These are phyloP conservation scores for Fusarium temperatum DNA, from an alignment of 2,329 filamentous ascomycete genomes.

Conservation along the genomic window DNA sequence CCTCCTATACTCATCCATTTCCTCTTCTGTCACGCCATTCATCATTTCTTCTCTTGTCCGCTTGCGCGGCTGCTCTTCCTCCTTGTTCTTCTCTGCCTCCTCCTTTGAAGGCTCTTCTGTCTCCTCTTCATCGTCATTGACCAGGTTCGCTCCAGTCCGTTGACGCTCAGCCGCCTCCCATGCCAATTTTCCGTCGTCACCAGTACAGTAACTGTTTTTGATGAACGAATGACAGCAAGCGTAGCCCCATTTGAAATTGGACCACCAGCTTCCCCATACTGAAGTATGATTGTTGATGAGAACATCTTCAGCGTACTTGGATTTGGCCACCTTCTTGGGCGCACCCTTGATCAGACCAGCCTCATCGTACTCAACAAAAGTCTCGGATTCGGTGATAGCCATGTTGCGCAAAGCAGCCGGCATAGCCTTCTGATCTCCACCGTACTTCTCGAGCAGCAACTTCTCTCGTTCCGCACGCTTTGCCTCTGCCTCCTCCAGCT, in stretches of 20 bases:
- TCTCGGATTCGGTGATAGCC: constrained; percentile 81
- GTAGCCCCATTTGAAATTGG: constrained; percentile 94
- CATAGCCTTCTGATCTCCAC: constrained; percentile 66
- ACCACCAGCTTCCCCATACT: constrained; percentile 98
- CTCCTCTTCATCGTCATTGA: constrained; percentile 43
- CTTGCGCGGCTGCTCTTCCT: constrained; percentile 64
- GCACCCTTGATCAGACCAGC: constrained; percentile 89
- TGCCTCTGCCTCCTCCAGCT: constrained; percentile 75
- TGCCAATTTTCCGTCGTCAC: constrained; percentile 83
- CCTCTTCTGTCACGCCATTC: constrained; percentile 79
- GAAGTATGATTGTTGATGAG: constrained; percentile 89
- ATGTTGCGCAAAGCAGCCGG: constrained; percentile 71
- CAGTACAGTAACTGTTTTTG: constrained; percentile 98
- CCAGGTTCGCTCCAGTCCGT: constrained; percentile 57
- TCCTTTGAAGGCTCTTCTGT: constrained; percentile 42
- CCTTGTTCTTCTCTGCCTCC: constrained; percentile 45
- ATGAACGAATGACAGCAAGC: constrained; percentile 92
- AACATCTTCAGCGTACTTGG: constrained; percentile 92
- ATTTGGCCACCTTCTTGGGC: constrained; percentile 78
- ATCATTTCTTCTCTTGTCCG: constrained; percentile 82
- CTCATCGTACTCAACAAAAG: constrained; percentile 94
- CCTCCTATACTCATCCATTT: constrained; percentile 85
- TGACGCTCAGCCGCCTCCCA: constrained; percentile 79
- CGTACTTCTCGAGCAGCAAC: constrained; percentile 83
- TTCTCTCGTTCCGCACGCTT: constrained; percentile 75